Base-by-base conservation (phyloP, 2,329 filamentous ascomycete genomes). In the Fusarium sp. region DNA sequence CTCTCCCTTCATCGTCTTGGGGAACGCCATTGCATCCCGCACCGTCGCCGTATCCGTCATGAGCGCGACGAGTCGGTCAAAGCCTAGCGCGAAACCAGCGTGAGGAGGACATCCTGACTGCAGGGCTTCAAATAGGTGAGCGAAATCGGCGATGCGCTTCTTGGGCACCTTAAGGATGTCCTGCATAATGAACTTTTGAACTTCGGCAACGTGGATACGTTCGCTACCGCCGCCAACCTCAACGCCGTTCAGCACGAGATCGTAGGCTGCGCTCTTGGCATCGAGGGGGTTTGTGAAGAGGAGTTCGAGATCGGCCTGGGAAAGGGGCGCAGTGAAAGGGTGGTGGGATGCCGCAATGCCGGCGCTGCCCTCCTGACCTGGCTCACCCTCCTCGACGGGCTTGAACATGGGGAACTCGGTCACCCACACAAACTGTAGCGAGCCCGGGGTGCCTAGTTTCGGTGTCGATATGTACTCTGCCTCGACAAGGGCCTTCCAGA, bases 21-120 rank as follows among this genome's bases (percentile, higher is more conserved):
- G 97, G 80, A 99, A 99, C 0, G 95, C 95, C 82, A 99, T 98
- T 2, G 99, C 96, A 84, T 99, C 96, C 69, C 94, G 88, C 4
- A 99, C 93, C 2, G 93, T 95, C 13, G 93, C 88, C 35, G 89
- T 92, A 2, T 92, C 93, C 24, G 93, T 89, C 87, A 99, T 89
- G 1, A 98, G 86, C 1, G 96, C 93, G 43, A 97, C 88, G 58
- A 99, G 83, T 5, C 97, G 88, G 82, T 99, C 97, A 81, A 98
- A 98, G 0, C 97, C 97, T 18, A 99, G 85, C 1, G 97, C 97
- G 73, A 99, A 93, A 0, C 97, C 97, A 0, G 97, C 95, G 81
- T 99, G 97, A 0, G 97, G 97, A 14, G 97, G 97, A 84, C 97
- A 98, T 0, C 96, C 97, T 0, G 94, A 91, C 9, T 91, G 86